Percentiles rank a stretch among this genome's conserved stretches.
phyloP scores from a whole-genome alignment of 2,329 filamentous ascomycete genomes.

The Fusarium scirpi region DNA sequence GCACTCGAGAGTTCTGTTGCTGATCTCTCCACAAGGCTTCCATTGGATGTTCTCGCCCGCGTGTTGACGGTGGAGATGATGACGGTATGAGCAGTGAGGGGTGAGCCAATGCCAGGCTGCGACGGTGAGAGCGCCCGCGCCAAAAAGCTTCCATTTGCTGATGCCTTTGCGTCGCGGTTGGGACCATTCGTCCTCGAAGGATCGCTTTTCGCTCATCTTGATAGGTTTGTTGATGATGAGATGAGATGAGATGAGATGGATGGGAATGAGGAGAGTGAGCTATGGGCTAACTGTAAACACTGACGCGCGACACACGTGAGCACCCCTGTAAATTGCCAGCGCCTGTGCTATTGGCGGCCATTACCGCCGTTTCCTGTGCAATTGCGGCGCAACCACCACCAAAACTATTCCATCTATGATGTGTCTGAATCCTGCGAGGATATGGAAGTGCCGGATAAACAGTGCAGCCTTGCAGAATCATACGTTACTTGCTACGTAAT shows the following conservation, averaged over 20 bases:
- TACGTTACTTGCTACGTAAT: background rate
- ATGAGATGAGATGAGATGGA: background rate
- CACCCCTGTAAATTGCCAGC: background rate
- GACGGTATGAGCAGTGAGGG: conserved; percentile 26
- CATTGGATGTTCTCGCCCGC: conserved; percentile 47
- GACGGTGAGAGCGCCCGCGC: conserved; percentile 11
- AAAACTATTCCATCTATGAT: background rate
- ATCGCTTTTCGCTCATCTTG: conserved; percentile 29
- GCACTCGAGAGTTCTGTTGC: conserved; percentile 56
- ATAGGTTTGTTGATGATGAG: conserved; percentile 3
- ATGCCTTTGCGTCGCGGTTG: background rate
- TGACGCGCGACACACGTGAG: conserved; percentile 20
- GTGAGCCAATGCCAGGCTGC: conserved; percentile 22
- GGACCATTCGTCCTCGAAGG: background rate
- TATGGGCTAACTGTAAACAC: background rate
- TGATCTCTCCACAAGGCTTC: conserved; percentile 54
- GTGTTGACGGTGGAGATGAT: background rate
- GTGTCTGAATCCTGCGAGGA: background rate
- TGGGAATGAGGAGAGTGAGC: background rate
- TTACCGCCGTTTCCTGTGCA: background rate
- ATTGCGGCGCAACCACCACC: background rate
- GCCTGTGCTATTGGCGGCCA: background rate
- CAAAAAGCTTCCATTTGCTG: conserved; percentile 31
- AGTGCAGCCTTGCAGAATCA: background rate
- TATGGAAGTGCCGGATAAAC: background rate